Conservation (phyloP, 441 rosid species). For the Arabidopsis lyrata region DNA sequence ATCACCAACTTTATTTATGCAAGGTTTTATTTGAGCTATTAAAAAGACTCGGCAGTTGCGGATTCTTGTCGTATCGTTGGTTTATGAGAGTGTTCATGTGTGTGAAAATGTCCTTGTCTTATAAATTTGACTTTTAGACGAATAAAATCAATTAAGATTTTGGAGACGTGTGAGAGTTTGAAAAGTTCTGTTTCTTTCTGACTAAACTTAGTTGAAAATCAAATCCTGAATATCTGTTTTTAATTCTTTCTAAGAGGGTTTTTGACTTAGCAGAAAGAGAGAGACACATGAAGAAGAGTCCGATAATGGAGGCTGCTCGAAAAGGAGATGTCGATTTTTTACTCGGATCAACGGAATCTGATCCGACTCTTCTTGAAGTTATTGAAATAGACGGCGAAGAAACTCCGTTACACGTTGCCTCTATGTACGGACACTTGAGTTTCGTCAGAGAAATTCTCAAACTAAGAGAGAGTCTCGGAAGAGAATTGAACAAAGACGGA, state of each 20-base stretch:
- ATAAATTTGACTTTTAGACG: constrained; percentile 29
- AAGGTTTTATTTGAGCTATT: no score
- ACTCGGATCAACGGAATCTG: constrained; percentile 35
- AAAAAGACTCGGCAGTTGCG: no score
- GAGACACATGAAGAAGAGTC: constrained; percentile 33
- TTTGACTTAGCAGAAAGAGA: constrained; percentile 31
- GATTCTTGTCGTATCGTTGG: no score
- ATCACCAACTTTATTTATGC: no score
- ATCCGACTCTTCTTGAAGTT: constrained; percentile 42
- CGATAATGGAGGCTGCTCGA: constrained; percentile 44
- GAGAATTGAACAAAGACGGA: constrained; percentile 44
- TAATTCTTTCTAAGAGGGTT: constrained; percentile 26
- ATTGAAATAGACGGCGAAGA: constrained; percentile 28
- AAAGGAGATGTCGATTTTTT: constrained; percentile 42
- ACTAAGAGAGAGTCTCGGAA: constrained; percentile 34
- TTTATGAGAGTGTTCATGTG: no score
- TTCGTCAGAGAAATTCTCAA: constrained; percentile 43
- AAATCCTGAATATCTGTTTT: neutral
- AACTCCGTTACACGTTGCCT: constrained; percentile 45
- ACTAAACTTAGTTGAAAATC: constrained; percentile 9
- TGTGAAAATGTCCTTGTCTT: constrained; percentile 6
- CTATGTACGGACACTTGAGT: constrained; percentile 46
- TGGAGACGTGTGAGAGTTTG: constrained; percentile 30
- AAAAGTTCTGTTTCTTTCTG: constrained; percentile 37
- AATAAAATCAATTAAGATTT: constrained; percentile 4